Evolutionary conservation across 2,329 filamentous ascomycete species (phyloP), one percentile per base, ranked within the genome.

Genomic region (Colletotrichum cereale): DNA sequence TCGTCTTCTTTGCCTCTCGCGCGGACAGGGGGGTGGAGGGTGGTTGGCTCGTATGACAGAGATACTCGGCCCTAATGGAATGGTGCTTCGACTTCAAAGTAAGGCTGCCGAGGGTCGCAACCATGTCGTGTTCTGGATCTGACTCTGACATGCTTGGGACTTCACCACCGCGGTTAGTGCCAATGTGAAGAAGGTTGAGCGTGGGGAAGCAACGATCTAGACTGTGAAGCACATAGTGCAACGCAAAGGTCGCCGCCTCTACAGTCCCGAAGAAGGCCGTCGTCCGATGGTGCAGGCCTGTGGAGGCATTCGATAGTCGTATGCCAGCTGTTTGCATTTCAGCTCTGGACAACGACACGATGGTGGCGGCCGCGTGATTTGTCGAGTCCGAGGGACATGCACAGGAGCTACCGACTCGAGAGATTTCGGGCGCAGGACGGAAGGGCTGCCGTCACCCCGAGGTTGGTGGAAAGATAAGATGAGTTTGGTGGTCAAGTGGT

Each of bases 401-500:
- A 36, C 11, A 44, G 5, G 48, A 52, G 47, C n/a, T 42, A 34
- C 24, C 31, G 64, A 40, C 31, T 34, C 8, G 48, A 34, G 61
- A 36, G 34, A 36, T 42, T 42, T 60, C 7, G 44, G 48, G 48
- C 34, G 7, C 14, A 16, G 53, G 61, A 40, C 48, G 65, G 52
- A 44, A 52, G 38, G 24, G 24, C 36, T 38, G 16, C 42, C 29
- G 21, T 40, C 53, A 53, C 47, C 21, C 52, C 26, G 40, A 40
- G 55, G n/a, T n/a, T 24, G 48, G 56, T 36, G 31, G 47, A n/a
- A 40, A 62, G 36, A 50, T 47, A 29, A 62, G 57, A 68, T 44
- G 68, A 62, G 29, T 58, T 48, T 38, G 57, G 52, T 44, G 56
- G 62, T 48, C n/a, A 38, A 34, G 44, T n/a, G n/a, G 68, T 71